These are phyloP conservation scores for Roridomyces roridus DNA, from an alignment of 768 basidiomycete species.

Conservation along the genomic window DNA sequence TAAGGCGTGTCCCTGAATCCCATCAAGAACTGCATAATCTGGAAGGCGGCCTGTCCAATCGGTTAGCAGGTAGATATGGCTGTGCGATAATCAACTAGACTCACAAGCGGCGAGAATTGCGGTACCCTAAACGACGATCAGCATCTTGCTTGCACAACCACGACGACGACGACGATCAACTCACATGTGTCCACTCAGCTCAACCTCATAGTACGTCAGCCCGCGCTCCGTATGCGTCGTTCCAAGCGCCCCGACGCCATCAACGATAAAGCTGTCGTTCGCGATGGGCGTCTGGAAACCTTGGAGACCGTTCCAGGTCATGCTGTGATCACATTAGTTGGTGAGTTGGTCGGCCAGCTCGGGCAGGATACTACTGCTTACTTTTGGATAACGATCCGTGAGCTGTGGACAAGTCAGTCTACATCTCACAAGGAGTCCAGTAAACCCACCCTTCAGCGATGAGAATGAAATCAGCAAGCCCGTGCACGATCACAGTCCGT, in stretches of 20 bases:
- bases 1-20: conserved; percentile 20
- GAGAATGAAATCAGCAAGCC: conserved; percentile 73
- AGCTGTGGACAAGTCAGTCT: conserved; percentile 34
- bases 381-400: conserved; percentile 72
- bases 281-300: conserved; percentile 76
- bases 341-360: background rate
- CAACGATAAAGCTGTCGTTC: conserved; percentile 72
- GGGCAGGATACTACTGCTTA: conserved; percentile 34
- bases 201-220: conserved; percentile 71
- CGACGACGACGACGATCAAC: conserved; percentile 21
- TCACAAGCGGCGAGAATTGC: conserved; percentile 66
- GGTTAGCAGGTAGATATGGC: conserved; percentile 1
- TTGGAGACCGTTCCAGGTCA: conserved; percentile 67
- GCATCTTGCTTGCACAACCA: too few species aligned
- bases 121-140: conserved; percentile 53
- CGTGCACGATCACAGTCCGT: conserved; percentile 72
- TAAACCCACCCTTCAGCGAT: conserved; percentile 73
- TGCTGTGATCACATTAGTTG: conserved; percentile 39
- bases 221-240: conserved; percentile 70
- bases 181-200: conserved; percentile 76
- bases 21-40: conserved; percentile 21
- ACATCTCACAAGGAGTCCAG: too few species aligned
- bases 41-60: conserved; percentile 48
- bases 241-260: conserved; percentile 72
- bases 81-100: conserved; percentile 26